phyloP scores from a whole-genome alignment of 352 stramenopile genomes.

The Hyaloperonospora brassicae region DNA sequence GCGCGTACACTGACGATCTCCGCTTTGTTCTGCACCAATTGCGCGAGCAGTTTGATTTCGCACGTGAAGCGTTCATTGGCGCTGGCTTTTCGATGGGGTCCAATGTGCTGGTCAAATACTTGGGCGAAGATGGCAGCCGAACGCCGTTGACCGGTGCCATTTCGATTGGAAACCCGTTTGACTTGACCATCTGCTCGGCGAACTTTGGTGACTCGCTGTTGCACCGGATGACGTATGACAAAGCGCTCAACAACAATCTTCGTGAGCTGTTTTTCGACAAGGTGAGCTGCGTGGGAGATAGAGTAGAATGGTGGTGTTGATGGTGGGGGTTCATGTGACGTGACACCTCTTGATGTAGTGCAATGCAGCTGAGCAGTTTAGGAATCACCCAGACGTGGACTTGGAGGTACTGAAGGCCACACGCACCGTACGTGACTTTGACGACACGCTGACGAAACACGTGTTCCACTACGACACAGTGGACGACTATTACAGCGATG shows the following conservation, averaged over 20 bases:
- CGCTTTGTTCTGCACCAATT: slow-evolving; percentile 44
- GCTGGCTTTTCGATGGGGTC: slow-evolving; percentile 71
- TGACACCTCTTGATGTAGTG: slow-evolving; percentile 9
- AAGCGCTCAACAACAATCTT: slow-evolving; percentile 46
- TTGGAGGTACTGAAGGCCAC: slow-evolving; percentile 31
- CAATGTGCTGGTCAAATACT: slow-evolving; percentile 75
- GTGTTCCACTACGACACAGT: slow-evolving; percentile 54
- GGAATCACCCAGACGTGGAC: slow-evolving; percentile 32
- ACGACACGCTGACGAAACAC: slow-evolving; percentile 51
- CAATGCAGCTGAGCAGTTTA: slow-evolving; percentile 41
- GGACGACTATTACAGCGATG: slow-evolving; percentile 53
- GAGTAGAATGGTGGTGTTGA: background rate
- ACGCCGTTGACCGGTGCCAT: slow-evolving; percentile 41
- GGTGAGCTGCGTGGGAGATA: slow-evolving; percentile 10
- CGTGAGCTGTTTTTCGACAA: slow-evolving; percentile 55
- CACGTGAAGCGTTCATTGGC: slow-evolving; percentile 35
- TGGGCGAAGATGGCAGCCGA: slow-evolving; percentile 50
- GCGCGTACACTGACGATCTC: slow-evolving; percentile 61
- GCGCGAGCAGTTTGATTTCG: slow-evolving; percentile 35
- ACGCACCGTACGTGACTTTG: slow-evolving; percentile 45
- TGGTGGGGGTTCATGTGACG: background rate
- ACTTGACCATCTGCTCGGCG: slow-evolving; percentile 43
- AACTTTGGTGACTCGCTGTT: slow-evolving; percentile 45
- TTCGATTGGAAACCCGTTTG: slow-evolving; percentile 68
- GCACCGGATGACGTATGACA: slow-evolving; percentile 60